Evolutionary conservation across 768 basidiomycete genomes (phyloP).

Genomic region (Chalciporus piperatus): DNA sequence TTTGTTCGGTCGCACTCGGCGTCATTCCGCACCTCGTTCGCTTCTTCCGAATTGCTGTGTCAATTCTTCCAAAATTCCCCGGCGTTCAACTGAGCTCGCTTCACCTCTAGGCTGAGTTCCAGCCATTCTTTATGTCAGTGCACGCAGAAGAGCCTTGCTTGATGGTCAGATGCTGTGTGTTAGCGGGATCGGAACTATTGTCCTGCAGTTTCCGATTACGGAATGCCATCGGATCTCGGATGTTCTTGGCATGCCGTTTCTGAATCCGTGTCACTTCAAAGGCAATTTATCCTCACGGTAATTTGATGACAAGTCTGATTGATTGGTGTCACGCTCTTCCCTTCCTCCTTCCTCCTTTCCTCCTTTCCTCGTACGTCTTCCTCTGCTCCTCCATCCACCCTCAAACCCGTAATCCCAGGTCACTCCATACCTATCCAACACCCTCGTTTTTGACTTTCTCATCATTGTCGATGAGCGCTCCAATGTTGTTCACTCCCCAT

Average conservation of each 20-base stretch:
- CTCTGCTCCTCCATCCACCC: background rate
- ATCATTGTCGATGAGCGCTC: slow-evolving; percentile 1
- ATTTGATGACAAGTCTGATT: slow-evolving; percentile 15
- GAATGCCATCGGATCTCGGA: background rate
- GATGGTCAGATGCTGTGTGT: too few species aligned
- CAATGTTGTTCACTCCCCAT: slow-evolving; percentile 4
- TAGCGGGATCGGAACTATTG: too few species aligned
- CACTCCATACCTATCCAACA: too few species aligned
- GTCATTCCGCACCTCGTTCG: too few species aligned
- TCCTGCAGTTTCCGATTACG: slow-evolving; percentile 2
- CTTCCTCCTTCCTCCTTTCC: slow-evolving; percentile 17
- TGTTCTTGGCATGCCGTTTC: background rate
- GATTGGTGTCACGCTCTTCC: background rate
- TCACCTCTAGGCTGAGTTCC: too few species aligned
- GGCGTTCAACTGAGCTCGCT: background rate
- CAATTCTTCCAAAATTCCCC: too few species aligned
- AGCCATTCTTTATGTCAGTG: too few species aligned
- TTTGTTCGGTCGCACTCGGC: too few species aligned
- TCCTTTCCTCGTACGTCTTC: slow-evolving; percentile 17
- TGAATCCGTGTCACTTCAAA: background rate
- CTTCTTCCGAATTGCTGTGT: too few species aligned
- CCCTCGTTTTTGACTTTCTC: background rate
- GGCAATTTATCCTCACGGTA: slow-evolving; percentile 16
- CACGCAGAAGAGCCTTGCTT: too few species aligned
- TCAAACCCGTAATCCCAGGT: too few species aligned